Evolutionary conservation across 305 asterid species (phyloP), one percentile per base, ranked within the genome.

Genomic region (Stenogyne calaminthoides): DNA sequence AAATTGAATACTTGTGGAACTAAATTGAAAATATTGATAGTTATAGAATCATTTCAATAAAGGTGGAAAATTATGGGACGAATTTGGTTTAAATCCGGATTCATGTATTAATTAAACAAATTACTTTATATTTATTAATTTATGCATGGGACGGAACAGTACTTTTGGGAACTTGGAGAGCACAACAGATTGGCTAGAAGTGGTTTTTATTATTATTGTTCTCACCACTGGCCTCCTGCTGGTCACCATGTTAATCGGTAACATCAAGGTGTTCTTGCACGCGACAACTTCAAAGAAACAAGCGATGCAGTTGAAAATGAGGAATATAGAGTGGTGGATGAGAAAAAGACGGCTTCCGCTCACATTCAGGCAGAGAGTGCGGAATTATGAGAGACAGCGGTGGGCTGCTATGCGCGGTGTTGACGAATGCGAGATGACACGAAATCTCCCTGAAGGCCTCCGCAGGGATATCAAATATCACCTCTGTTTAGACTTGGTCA

Each of bases 401-500:
- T 95, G 97, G 98, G 99, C 98, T 0, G 99, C 99, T 1, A 92
- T 89, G 93, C 91, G 99, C 0, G 99, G 99, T 2, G 99, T 95
- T 0, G 96, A 92, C 55, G 99, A 95, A 74, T 88, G 86, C 39
- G 95, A 95, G 76, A 95, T 95, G 92, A 89, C 94, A 1, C 76
- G 91, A 19, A 92, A 95, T 62, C 95, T 95, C 4, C 99, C 98
- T 0, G 98, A 95, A 70, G 97, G 98, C 20, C 94, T 95, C 2
- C 72, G 98, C 58, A 82, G 98, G 64, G 98, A 95, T 67, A 95
- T 95, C 64, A 95, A 95, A 49, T 95, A 95, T 72, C 99, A 95
- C 80, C 92, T 95, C 4, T 95, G 99, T 34, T 71, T 95, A 57
- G 99, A 92, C 76, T 84, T 95, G 83, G 99, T 95, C 20, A 80